A percentile compares a stretch with the other conserved stretches of the same genome.
phyloP scores from a whole-genome alignment of 176 grass and related monocot genomes.

The Bonia amplexicaulis region DNA sequence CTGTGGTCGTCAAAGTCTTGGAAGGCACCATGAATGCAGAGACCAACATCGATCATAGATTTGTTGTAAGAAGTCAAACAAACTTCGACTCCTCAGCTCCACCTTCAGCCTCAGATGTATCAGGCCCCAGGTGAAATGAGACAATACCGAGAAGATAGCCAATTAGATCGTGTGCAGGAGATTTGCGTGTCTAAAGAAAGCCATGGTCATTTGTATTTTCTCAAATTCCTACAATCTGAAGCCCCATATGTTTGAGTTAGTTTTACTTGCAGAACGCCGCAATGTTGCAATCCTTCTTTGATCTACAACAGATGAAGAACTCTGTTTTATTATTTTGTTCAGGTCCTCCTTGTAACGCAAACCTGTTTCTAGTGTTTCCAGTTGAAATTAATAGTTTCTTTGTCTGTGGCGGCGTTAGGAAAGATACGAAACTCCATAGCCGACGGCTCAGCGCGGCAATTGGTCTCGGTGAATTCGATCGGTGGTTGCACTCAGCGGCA shows the following conservation, averaged over 20 bases:
- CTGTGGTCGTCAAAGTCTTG: conserved; percentile 36
- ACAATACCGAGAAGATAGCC: background rate
- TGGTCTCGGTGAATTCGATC: no score
- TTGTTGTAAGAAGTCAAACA: background rate
- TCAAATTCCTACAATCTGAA: background rate
- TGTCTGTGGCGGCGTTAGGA: background rate
- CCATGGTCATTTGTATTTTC: background rate
- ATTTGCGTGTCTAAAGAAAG: background rate
- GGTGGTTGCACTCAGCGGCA: no score
- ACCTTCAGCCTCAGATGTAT: conserved; percentile 6
- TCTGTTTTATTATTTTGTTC: no score
- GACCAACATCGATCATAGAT: conserved; percentile 18
- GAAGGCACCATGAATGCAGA: conserved; percentile 22
- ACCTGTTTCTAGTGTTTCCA: background rate
- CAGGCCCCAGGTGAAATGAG: background rate
- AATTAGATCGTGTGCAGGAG: background rate
- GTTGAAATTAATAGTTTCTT: no score
- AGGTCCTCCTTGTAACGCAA: background rate
- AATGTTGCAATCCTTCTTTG: background rate
- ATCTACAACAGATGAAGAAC: background rate
- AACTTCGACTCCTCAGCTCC: background rate
- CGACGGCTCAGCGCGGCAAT: background rate
- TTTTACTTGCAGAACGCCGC: background rate
- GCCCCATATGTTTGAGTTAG: background rate
- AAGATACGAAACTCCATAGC: background rate